A percentile compares a stretch with the other conserved stretches of the same genome.
Conservation (phyloP, 129 eudicot species). For the Escallonia herrerae region DNA sequence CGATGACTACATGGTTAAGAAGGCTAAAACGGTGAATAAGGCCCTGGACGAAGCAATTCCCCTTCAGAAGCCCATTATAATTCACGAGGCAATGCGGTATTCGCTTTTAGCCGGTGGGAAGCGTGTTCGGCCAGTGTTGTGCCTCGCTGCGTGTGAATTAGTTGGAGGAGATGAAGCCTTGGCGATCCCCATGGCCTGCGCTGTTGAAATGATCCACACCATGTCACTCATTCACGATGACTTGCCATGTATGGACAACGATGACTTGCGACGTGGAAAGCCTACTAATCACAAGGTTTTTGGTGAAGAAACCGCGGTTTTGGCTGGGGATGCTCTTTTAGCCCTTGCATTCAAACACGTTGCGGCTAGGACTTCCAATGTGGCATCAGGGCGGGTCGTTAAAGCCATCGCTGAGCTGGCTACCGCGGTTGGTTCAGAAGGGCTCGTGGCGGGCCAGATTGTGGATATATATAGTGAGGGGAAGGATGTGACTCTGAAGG, state of each 20-base stretch:
- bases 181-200: conserved; percentile 48
- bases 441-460: conserved; percentile 57
- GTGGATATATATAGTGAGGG: conserved; percentile 53
- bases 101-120: conserved; percentile 63
- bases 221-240: conserved; percentile 70
- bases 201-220: conserved; percentile 61
- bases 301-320: conserved; percentile 51
- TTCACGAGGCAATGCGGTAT: conserved; percentile 67
- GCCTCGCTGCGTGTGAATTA: conserved; percentile 54
- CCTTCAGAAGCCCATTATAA: conserved; percentile 37
- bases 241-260: conserved; percentile 73
- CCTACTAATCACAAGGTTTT: conserved; percentile 53
- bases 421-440: conserved; percentile 45
- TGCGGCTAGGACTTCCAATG: conserved; percentile 23
- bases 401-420: conserved; percentile 53
- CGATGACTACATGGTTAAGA: conserved; percentile 39
- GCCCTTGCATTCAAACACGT: conserved; percentile 55
- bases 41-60: conserved; percentile 56
- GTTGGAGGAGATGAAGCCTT: conserved; percentile 38
- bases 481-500: conserved; percentile 25
- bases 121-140: conserved; percentile 50
- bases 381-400: conserved; percentile 24
- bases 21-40: conserved; percentile 31
- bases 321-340: conserved; percentile 59
- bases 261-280: conserved; percentile 50